Conservation (phyloP, 177 flowering plant genomes). For the Vitis hybrid region DNA sequence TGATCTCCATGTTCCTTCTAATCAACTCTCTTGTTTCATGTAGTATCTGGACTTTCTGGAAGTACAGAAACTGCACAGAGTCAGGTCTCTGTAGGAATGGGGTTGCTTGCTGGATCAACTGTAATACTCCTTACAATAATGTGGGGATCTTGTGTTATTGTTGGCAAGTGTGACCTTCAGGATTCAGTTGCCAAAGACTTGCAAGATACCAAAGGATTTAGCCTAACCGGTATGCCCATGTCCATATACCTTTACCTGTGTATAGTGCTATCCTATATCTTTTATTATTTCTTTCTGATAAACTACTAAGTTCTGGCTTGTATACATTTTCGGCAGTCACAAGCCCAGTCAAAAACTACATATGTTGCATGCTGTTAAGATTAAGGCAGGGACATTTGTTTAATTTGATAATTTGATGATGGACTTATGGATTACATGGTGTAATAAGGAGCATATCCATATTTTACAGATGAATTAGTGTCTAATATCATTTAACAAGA, state of each 20-base stretch:
- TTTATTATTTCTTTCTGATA: no score
- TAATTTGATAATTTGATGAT: no score
- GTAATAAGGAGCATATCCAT: no score
- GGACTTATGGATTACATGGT: no score
- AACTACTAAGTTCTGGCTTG: no score
- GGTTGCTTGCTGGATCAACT: constrained; percentile 92
- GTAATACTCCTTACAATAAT: constrained; percentile 80
- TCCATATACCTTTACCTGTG: not conserved
- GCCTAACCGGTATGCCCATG: constrained; percentile 47
- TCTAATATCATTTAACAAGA: no score
- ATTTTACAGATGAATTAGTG: no score
- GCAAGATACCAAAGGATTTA: constrained; percentile 47
- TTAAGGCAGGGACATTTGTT: no score
- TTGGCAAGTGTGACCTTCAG: constrained; percentile 75
- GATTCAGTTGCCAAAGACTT: constrained; percentile 45
- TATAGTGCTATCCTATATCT: no score
- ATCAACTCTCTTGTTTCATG: not conserved
- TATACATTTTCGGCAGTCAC: no score
- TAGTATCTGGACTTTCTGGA: constrained; percentile 91
- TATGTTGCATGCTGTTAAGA: no score
- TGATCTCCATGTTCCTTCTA: not conserved
- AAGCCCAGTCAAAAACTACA: no score
- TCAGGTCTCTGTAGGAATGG: constrained; percentile 95
- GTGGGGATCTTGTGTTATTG: constrained; percentile 87
- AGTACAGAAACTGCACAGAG: constrained; percentile 67